phyloP scores from a whole-genome alignment of 23 red algal genomes.

The Gracilariopsis chorda region DNA sequence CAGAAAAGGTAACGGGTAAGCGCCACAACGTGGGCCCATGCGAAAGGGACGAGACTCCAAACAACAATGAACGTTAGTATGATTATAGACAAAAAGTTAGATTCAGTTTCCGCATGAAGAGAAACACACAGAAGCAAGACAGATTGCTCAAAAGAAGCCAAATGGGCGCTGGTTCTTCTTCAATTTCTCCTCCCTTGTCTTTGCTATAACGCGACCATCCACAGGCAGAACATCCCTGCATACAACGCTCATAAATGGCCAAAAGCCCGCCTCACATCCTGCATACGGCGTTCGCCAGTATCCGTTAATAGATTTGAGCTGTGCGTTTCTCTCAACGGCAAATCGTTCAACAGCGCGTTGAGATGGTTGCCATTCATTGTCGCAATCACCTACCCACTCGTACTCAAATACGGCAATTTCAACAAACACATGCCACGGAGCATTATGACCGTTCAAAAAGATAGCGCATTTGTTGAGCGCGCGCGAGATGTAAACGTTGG shows the following conservation, averaged over 20 bases:
- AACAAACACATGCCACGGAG: constrained; percentile 49
- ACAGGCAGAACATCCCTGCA: constrained; percentile 7
- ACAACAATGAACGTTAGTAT: too few species aligned
- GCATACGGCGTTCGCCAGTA: constrained; percentile 35
- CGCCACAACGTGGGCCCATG: too few species aligned
- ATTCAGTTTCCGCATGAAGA: too few species aligned
- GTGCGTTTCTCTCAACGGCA: constrained; percentile 1
- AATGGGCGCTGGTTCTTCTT: constrained; percentile 43
- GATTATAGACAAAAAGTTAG: too few species aligned
- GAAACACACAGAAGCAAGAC: not conserved
- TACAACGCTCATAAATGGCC: constrained; percentile 64
- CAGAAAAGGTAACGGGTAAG: too few species aligned
- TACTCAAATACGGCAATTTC: constrained; percentile 78
- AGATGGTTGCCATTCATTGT: constrained; percentile 13
- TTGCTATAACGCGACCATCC: constrained; percentile 1
- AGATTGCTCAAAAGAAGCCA: constrained; percentile 44
- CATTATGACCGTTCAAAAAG: not conserved
- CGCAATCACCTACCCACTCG: constrained; percentile 58
- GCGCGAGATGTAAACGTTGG: constrained; percentile 34
- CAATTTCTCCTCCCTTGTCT: constrained; percentile 1
- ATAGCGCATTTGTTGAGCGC: constrained; percentile 57
- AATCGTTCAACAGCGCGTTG: constrained; percentile 13
- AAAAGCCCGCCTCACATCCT: constrained; percentile 74
- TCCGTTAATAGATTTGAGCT: constrained; percentile 6
- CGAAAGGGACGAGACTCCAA: too few species aligned